Percentiles rank a stretch among this genome's conserved stretches.
phyloP scores from a whole-genome alignment of 129 eudicot genomes.

The Chrysanthemum lavandulifolium region DNA sequence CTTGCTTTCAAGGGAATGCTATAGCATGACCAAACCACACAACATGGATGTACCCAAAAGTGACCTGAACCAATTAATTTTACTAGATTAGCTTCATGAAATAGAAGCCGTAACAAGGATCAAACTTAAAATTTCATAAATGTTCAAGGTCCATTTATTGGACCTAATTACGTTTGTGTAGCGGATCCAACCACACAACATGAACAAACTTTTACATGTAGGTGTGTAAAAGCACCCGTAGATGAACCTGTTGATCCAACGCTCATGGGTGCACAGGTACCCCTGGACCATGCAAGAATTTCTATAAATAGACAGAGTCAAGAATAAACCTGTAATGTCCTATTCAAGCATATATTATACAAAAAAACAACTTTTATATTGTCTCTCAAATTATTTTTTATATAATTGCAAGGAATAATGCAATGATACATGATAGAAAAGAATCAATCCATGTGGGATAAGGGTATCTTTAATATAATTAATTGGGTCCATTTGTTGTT shows the following conservation, averaged over 20 bases:
- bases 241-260: neutral
- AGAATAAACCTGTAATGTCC: constrained; percentile 24
- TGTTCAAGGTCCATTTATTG: neutral
- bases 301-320: constrained; percentile 27
- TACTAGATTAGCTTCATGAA: constrained; percentile 6
- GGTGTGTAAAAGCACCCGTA: neutral
- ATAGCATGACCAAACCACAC: constrained; percentile 1
- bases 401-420: constrained; percentile 26
- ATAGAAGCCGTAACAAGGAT: neutral
- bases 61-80: neutral
- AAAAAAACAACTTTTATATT: neutral
- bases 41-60: constrained; percentile 6
- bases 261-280: constrained; percentile 6
- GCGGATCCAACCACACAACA: neutral
- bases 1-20: neutral
- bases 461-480: constrained; percentile 31
- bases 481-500: constrained; percentile 35
- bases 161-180: neutral
- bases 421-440: constrained; percentile 37
- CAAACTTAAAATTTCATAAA: neutral
- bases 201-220: too few relatives aligned
- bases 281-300: constrained; percentile 14
- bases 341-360: constrained; percentile 5
- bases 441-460: constrained; percentile 44
- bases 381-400: neutral